Evolutionary conservation across 257 asterid species (phyloP).

Genomic region (Galeopsis tetrahit): DNA sequence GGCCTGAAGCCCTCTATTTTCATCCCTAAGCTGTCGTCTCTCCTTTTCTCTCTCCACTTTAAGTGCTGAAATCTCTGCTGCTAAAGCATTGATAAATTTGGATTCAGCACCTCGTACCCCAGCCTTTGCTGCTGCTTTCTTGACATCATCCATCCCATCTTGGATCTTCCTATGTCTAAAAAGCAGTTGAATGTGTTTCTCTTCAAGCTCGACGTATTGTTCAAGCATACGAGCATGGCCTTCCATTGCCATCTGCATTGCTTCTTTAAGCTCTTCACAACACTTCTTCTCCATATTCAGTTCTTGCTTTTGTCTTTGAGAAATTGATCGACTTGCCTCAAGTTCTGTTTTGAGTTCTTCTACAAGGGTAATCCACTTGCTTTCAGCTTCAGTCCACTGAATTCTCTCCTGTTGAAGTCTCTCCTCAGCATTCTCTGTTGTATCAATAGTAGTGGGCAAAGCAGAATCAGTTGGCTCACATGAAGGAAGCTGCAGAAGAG

Average conservation of each 20-base stretch:
- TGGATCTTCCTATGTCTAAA: constrained; percentile 73
- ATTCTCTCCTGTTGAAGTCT: constrained; percentile 71
- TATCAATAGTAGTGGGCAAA: constrained; percentile 50
- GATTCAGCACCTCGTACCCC: constrained; percentile 94
- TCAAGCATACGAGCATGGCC: constrained; percentile 99
- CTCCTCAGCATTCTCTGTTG: constrained; percentile 59
- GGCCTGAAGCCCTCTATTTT: constrained; percentile 87
- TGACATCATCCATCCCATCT: constrained; percentile 90
- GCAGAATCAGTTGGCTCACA: constrained; percentile 64
- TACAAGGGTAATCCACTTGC: constrained; percentile 85
- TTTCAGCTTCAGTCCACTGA: constrained; percentile 88
- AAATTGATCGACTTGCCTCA: constrained; percentile 55
- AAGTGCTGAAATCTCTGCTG: constrained; percentile 81
- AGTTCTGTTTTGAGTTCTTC: constrained; percentile 81
- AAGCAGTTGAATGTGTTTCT: constrained; percentile 88
- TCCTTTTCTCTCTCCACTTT: constrained; percentile 90
- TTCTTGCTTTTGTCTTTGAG: constrained; percentile 78
- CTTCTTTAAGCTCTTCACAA: constrained; percentile 94
- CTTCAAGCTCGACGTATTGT: constrained; percentile 96
- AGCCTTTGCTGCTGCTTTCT: constrained; percentile 96
- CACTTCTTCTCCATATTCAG: constrained; percentile 79
- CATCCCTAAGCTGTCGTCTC: constrained; percentile 78
- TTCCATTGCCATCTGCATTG: constrained; percentile 98
- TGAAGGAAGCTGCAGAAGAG: constrained; percentile 64
- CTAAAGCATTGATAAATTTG: constrained; percentile 86